Evolutionary conservation across 495 filamentous ascomycete species (phyloP).

Genomic region (Chaetomium fimeti): DNA sequence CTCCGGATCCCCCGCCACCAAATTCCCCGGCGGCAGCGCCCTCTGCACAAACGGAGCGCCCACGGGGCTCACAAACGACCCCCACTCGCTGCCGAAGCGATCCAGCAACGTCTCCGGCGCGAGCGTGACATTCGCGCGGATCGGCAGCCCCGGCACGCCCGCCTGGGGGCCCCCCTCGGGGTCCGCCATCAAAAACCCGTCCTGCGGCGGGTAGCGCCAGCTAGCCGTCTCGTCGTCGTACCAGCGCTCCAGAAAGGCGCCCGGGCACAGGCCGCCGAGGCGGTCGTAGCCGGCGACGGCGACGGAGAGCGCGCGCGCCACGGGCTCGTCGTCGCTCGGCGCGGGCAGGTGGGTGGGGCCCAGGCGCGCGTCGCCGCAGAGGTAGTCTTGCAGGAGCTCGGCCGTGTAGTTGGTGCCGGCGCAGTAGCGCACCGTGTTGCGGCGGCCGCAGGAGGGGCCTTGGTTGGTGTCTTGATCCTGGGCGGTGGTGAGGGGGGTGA

Average conservation of each 20-base stretch:
- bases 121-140: constrained; percentile 49
- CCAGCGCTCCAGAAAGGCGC: constrained; percentile 50
- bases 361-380: constrained; percentile 55
- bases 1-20: constrained; percentile 39
- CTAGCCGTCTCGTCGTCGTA: constrained; percentile 36
- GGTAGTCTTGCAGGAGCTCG: constrained; percentile 31
- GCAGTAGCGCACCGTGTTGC: constrained; percentile 33
- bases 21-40: constrained; percentile 52
- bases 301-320: constrained; percentile 40
- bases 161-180: constrained; percentile 1
- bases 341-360: constrained; percentile 48
- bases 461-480: neutral
- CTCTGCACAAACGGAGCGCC: constrained; percentile 55
- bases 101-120: constrained; percentile 51
- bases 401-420: constrained; percentile 41
- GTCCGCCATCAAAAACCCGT: constrained; percentile 46
- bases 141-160: constrained; percentile 27
- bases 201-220: constrained; percentile 45
- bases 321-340: constrained; percentile 1
- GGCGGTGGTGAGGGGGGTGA: neutral
- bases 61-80: constrained; percentile 46
- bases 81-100: constrained; percentile 53
- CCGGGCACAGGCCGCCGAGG: constrained; percentile 50
- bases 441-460: constrained; percentile 3
- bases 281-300: constrained; percentile 45